Percentiles rank a stretch among this genome's conserved stretches.
Conservation (phyloP, 495 filamentous ascomycete genomes). For the Oidiodendron maius region DNA sequence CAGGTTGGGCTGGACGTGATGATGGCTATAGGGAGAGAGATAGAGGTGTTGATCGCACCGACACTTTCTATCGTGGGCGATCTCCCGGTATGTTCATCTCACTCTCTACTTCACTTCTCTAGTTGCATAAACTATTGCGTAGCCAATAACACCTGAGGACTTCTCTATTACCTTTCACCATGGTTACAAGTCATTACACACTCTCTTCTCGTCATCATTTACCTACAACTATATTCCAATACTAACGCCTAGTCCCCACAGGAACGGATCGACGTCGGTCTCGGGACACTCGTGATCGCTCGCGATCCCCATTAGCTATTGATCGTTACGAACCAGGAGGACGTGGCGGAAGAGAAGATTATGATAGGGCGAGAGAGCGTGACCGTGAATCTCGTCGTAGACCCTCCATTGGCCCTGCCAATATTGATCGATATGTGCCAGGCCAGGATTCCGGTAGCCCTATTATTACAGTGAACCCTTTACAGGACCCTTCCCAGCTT, state of each 20-base stretch:
- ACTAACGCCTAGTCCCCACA: conserved; percentile 13
- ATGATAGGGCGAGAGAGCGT: conserved; percentile 56
- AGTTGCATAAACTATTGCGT: no score
- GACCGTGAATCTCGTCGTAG: conserved; percentile 57
- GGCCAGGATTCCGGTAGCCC: conserved; percentile 60
- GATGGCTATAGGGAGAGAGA: conserved; percentile 33
- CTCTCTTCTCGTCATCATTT: no score
- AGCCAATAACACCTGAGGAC: no score
- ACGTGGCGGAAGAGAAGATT: conserved; percentile 55
- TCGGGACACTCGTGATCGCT: conserved; percentile 48
- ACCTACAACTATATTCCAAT: no score
- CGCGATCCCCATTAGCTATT: conserved; percentile 64
- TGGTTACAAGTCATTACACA: no score
- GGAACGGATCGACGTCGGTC: conserved; percentile 20
- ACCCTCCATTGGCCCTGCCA: conserved; percentile 54
- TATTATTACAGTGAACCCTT: conserved; percentile 61
- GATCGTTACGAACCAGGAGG: conserved; percentile 66
- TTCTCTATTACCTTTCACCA: no score
- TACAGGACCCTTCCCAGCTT: conserved; percentile 75
- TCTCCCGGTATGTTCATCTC: conserved; percentile 45
- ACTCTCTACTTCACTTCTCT: no score
- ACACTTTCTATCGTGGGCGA: conserved; percentile 48
- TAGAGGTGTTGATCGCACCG: conserved; percentile 36
- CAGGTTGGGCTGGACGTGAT: conserved; percentile 40
- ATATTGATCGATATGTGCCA: conserved; percentile 95